Percentiles rank a stretch among this genome's conserved stretches.
phyloP scores from a whole-genome alignment of 257 asterid species.

The Cinchona pubescens region DNA sequence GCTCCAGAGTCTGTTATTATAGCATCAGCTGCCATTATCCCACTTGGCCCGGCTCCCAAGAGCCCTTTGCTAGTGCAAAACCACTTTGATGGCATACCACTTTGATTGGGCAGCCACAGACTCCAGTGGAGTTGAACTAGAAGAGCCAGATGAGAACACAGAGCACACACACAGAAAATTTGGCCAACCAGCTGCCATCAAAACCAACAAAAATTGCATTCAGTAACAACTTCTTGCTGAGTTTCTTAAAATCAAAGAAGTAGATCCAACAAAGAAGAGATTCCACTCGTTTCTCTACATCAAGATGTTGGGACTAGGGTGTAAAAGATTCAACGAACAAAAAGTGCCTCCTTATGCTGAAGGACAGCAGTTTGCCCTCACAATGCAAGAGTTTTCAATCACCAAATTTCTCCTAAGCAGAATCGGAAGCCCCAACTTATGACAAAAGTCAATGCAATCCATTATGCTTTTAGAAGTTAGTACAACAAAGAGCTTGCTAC shows the following conservation, averaged over 20 bases:
- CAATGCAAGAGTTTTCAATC: neutral
- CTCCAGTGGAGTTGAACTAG: conserved; percentile 99
- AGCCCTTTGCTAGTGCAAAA: conserved; percentile 97
- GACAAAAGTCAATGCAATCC: no score
- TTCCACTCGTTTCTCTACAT: neutral
- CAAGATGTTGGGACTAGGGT: neutral
- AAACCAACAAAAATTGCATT: conserved; percentile 19
- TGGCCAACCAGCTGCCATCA: conserved; percentile 95
- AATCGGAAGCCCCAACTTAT: neutral
- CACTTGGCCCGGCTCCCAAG: conserved; percentile 99
- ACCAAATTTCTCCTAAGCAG: neutral
- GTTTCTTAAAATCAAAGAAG: neutral
- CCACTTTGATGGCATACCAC: conserved; percentile 73
- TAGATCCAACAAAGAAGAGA: neutral
- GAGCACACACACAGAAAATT: conserved; percentile 97
- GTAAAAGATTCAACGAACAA: neutral
- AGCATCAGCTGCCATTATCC: conserved; percentile 99
- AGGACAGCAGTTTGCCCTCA: neutral
- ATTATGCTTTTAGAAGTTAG: no score
- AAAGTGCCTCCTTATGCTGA: neutral
- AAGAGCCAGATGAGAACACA: conserved; percentile 95
- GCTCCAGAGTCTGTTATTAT: conserved; percentile 97
- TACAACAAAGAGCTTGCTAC: no score
- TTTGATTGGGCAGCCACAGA: conserved; percentile 89
- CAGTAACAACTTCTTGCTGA: neutral